A percentile compares a stretch with the other conserved stretches of the same genome.
phyloP scores from a whole-genome alignment of 768 basidiomycete species.

The Lepiota venenata region DNA sequence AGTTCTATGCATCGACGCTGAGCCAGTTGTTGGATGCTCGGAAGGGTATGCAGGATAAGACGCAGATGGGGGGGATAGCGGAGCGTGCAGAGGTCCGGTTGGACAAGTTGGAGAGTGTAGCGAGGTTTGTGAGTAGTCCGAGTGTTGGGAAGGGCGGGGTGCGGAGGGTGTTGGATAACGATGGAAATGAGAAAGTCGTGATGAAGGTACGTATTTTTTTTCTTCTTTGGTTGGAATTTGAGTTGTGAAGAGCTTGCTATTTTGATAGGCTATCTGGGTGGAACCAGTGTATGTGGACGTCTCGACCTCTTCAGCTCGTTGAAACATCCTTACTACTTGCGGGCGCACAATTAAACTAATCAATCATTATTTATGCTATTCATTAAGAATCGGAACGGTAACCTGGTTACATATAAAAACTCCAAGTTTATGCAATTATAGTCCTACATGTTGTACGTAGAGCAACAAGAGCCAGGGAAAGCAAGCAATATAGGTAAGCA shows the following conservation, averaged over 20 bases:
- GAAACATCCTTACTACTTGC: neutral
- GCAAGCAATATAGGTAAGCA: neutral
- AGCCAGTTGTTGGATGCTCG: neutral
- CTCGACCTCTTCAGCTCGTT: neutral
- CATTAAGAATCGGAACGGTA: neutral
- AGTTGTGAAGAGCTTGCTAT: neutral
- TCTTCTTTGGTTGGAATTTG: neutral
- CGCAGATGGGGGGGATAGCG: constrained; percentile 49
- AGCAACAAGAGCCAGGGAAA: neutral
- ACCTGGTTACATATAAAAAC: neutral
- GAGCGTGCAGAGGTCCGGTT: constrained; percentile 53
- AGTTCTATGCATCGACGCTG: neutral
- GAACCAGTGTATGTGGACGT: constrained; percentile 24
- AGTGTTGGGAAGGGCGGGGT: constrained; percentile 49
- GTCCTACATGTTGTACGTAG: neutral
- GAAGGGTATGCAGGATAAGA: neutral
- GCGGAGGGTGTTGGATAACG: constrained; percentile 40
- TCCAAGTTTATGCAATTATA: constrained; percentile 3
- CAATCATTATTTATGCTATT: neutral
- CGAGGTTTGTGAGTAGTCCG: constrained; percentile 59
- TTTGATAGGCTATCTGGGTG: constrained; percentile 41
- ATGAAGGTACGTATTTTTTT: constrained; percentile 42
- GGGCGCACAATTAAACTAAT: neutral
- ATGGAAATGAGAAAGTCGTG: constrained; percentile 52
- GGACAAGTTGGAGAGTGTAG: constrained; percentile 46